A percentile compares a stretch with the other conserved stretches of the same genome.
Evolutionary conservation across 2,329 filamentous ascomycete species (phyloP).

Genomic region (Remersonia thermophila): DNA sequence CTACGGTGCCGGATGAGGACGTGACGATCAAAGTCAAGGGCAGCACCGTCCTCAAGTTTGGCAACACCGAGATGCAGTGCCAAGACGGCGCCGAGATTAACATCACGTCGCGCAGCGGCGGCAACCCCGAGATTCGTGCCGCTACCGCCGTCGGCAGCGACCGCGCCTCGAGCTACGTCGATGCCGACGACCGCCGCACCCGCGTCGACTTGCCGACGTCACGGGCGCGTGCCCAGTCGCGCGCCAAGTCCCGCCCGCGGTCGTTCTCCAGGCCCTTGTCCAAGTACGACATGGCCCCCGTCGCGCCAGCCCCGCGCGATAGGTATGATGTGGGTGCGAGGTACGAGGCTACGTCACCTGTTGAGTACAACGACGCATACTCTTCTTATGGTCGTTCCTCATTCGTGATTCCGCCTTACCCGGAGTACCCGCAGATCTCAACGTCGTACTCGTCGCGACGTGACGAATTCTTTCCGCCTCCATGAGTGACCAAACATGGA

Average conservation of each 20-base stretch:
- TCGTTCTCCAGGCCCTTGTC: constrained; percentile 26
- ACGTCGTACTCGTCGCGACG: constrained; percentile 9
- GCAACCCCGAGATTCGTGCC: constrained; percentile 19
- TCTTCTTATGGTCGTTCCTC: background rate
- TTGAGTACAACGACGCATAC: constrained; percentile 10
- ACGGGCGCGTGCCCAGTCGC: constrained; percentile 36
- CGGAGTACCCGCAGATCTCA: constrained; percentile 10
- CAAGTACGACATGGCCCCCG: constrained; percentile 7
- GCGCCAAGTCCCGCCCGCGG: constrained; percentile 39
- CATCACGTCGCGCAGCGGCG: constrained; percentile 27
- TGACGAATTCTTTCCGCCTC: background rate
- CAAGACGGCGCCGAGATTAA: constrained; percentile 48
- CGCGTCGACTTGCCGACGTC: constrained; percentile 33
- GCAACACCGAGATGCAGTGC: constrained; percentile 46
- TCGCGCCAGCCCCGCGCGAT: too few relatives aligned
- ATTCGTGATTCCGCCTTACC: constrained; percentile 17
- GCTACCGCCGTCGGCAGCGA: constrained; percentile 33
- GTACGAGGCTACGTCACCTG: background rate
- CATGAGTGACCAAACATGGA: too few relatives aligned
- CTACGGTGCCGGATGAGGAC: constrained; percentile 43
- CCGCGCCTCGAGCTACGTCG: constrained; percentile 32
- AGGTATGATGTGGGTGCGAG: constrained; percentile 4
- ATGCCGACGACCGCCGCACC: constrained; percentile 35
- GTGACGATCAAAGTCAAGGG: constrained; percentile 50
- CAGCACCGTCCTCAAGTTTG: constrained; percentile 42